These are phyloP conservation scores for Diaporthe citrichinensis DNA, from an alignment of 2,329 filamentous ascomycete genomes.

Conservation along the genomic window DNA sequence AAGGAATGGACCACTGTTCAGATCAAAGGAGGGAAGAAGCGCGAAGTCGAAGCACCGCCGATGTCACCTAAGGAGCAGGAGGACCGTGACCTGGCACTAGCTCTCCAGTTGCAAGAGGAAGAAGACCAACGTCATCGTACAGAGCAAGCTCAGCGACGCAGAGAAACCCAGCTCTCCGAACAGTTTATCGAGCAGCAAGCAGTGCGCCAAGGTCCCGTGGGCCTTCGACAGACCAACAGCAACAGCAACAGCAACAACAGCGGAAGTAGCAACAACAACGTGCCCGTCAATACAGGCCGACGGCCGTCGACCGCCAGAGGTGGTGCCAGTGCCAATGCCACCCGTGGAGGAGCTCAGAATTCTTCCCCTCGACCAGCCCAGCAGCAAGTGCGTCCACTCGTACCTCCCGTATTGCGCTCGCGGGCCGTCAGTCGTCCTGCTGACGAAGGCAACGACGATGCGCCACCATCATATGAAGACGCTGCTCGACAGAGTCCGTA, in stretches of 20 bases:
- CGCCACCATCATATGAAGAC: conserved; percentile 71
- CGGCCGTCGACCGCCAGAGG: conserved; percentile 42
- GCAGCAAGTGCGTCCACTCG: conserved; percentile 59
- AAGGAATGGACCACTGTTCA: conserved; percentile 71
- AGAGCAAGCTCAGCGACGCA: conserved; percentile 71
- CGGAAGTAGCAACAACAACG: conserved; percentile 18
- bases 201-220: conserved; percentile 30
- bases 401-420: conserved; percentile 57
- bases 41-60: conserved; percentile 46
- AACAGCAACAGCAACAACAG: conserved; percentile 15
- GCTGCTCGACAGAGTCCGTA: conserved; percentile 66
- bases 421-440: conserved; percentile 52
- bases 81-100: conserved; percentile 89
- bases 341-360: conserved; percentile 27
- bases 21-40: conserved; percentile 48
- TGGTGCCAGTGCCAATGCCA: conserved; percentile 29
- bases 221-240: conserved; percentile 30
- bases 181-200: conserved; percentile 78
- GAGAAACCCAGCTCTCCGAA: conserved; percentile 78
- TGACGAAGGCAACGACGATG: conserved; percentile 62
- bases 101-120: conserved; percentile 93
- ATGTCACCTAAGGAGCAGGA: conserved; percentile 73
- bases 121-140: conserved; percentile 84
- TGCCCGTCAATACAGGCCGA: conserved; percentile 42
- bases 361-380: conserved; percentile 32